Conservation (phyloP, 345 rosid species). For the Hypericum perforatum region DNA sequence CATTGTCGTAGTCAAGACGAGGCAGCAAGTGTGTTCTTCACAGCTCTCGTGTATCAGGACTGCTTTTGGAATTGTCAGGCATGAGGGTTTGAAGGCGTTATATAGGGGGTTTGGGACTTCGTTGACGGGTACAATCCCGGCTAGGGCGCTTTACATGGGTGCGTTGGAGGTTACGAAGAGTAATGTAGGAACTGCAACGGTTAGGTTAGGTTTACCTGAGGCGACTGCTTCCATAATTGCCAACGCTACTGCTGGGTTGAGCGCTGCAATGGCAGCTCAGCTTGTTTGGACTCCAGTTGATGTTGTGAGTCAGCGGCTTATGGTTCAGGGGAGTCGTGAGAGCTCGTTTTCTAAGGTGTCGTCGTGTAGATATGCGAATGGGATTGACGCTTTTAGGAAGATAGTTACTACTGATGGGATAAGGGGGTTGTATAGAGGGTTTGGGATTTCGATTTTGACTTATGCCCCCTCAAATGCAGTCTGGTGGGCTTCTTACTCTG, state of each 20-base stretch:
- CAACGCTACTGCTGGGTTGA: constrained; percentile 69
- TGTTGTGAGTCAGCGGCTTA: constrained; percentile 86
- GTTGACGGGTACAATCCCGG: constrained; percentile 80
- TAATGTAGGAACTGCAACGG: constrained; percentile 59
- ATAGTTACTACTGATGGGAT: constrained; percentile 52
- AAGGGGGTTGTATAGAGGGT: constrained; percentile 77
- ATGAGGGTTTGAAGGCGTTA: constrained; percentile 64
- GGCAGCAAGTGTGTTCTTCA: constrained; percentile 64
- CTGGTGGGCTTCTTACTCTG: constrained; percentile 87
- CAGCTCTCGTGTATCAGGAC: constrained; percentile 44
- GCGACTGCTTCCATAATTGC: constrained; percentile 58
- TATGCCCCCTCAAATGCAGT: constrained; percentile 82
- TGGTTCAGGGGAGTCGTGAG: constrained; percentile 54
- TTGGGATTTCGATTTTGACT: constrained; percentile 73
- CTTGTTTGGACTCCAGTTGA: constrained; percentile 94
- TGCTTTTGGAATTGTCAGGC: constrained; percentile 40
- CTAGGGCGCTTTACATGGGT: constrained; percentile 82
- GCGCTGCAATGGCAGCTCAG: constrained; percentile 90
- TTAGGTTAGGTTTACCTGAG: constrained; percentile 59
- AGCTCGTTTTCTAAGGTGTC: constrained; percentile 26
- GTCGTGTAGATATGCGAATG: constrained; percentile 56
- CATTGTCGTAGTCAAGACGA: constrained; percentile 63
- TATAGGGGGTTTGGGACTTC: constrained; percentile 91
- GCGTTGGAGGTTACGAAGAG: constrained; percentile 86
- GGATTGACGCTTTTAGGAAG: constrained; percentile 69